A percentile compares a stretch with the other conserved stretches of the same genome.
Evolutionary conservation across 2,329 filamentous ascomycete genomes (phyloP).

Genomic region (Davidsoniella australis): DNA sequence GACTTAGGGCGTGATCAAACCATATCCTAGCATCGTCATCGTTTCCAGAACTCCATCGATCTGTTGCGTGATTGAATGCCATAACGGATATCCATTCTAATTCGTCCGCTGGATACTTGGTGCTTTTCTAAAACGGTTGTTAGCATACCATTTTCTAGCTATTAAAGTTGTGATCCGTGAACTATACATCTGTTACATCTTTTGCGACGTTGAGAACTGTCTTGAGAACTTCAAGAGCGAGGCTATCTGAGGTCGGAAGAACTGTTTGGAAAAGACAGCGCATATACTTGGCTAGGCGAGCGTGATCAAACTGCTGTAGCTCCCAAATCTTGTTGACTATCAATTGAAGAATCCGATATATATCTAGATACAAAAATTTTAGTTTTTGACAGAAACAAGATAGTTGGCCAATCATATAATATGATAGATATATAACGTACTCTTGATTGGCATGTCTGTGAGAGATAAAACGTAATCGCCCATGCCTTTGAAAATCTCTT

Average conservation of each 20-base stretch:
- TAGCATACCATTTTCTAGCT: not conserved
- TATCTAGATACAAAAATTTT: conserved; percentile 21
- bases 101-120: conserved; percentile 45
- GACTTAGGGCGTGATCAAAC: conserved; percentile 43
- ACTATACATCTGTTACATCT: conserved; percentile 29
- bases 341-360: conserved; percentile 39
- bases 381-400: not conserved
- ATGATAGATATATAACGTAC: conserved; percentile 22
- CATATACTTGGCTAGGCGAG: conserved; percentile 57
- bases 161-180: not conserved
- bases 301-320: conserved; percentile 36
- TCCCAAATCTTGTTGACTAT: conserved; percentile 53
- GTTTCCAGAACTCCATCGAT: conserved; percentile 41
- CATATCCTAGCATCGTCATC: conserved; percentile 39
- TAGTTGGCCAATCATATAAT: not conserved
- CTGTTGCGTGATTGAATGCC: conserved; percentile 53
- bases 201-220: conserved; percentile 40
- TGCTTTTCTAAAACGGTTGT: conserved; percentile 8
- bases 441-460: conserved; percentile 31
- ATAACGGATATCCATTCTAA: conserved; percentile 59
- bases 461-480: conserved; percentile 43
- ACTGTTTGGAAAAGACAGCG: conserved; percentile 59
- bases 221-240: conserved; percentile 44
- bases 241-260: conserved; percentile 35
- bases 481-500: conserved; percentile 41